Base-by-base conservation (phyloP, 768 basidiomycete species). In the Russula dissimulans region DNA sequence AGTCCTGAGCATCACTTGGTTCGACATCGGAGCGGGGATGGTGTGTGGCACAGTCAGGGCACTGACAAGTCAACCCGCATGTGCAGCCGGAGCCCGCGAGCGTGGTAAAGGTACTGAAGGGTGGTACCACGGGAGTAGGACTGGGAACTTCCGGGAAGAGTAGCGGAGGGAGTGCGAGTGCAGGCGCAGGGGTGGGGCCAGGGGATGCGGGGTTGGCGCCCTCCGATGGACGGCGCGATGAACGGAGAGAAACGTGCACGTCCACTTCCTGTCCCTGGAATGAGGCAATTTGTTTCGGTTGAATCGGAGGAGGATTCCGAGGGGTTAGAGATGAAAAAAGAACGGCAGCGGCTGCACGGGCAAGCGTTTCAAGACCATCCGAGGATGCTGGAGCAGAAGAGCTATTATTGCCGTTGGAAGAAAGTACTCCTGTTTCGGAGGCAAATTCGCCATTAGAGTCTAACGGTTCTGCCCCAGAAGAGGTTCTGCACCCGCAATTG, bases 51-150 rank as follows among this genome's bases (percentile, higher is more conserved):
- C 65, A 66, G 31, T 43, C 53, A 17, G 65, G 63, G 54, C 65
- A 66, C 29, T 54, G 54, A 42, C 65, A 66, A 39, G 59, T 63
- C 53, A 66, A 46, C n/a, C 65, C 65, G 29, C 65, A 66, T 1
- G 65, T 64, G 56, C 65, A 66, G n/a, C 65, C 65, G 29, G 59
- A 61, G 26, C 65, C 65, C 8, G 65, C 65, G 8, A 66, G 65
- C 29, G 63, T 61, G 26, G 34, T 60, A 59, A 66, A 57, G n/a
- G 65, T 61, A 45, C 65, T 66, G 49, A 66, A 66, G 36, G 65
- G 63, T 43, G 65, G 65, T 5, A 65, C 61, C 15, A 56, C 63
- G 45, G 64, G 41, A 43, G 48, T 32, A 14, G 57, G 48, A 18
- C 44, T 15, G 46, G 64, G 46, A 43, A 50, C 11, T 3, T 56